Evolutionary conservation across 2,329 filamentous ascomycete genomes (phyloP), one percentile per base, ranked within the genome.

Genomic region (Boeremia exigua): DNA sequence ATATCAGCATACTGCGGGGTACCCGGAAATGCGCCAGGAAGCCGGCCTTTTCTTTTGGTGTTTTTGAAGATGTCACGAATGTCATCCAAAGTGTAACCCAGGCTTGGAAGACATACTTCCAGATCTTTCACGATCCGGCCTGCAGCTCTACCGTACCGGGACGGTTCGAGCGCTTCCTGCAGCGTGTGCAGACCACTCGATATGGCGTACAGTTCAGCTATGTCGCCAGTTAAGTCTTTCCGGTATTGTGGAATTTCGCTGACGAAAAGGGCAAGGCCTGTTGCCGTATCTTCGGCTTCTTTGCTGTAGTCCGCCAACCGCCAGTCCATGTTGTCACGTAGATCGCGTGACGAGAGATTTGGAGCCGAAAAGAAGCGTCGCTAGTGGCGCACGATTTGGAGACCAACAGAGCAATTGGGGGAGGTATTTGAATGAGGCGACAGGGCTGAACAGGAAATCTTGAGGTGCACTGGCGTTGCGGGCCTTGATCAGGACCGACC

Each of bases 141-240:
- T n/a, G 67, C 60, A 40, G 62, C 65, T 51, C 66, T 66, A 15
- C 70, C 74, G 66, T 78, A 77, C 14, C 68, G 73, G 27, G 74
- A 73, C 53, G 76, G 69, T 12, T 74, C 72, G 28, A 81, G 70
- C 27, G 78, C 70, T 45, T 75, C 74, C 37, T 82, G 77, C 34
- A 87, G 71, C 37, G 73, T 74, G 40, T 79, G 78, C 23, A 87
- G 73, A 8, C 75, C 76, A 43, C 79, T 76, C 52, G 82, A 82
- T 67, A 86, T 81, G 47, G 78, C 77, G 65, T 82, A 85, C 23
- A 86, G 77, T 56, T 84, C 78, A 50, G 81, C 78, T 48, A 86
- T 82, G 27, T 82, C 70, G 29, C 76, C 76, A 23, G 82, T 83
- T 62, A 87, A 82, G 38, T 83, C 80, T 29, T 80, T 78, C 30